Evolutionary conservation across 257 asterid species (phyloP).

Genomic region (Solanum peruvianum): DNA sequence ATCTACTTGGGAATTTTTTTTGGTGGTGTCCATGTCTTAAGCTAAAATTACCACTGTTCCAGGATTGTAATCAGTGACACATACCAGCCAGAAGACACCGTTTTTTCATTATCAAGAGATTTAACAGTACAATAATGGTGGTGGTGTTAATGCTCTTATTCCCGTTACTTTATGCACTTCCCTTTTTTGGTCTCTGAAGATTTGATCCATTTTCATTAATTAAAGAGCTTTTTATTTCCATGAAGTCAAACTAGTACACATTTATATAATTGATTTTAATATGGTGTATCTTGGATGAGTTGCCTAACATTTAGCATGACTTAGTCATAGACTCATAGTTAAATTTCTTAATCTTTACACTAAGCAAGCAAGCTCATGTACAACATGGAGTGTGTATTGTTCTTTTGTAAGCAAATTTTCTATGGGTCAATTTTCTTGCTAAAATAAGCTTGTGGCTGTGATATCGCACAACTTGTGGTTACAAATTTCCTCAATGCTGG

Average conservation of each 20-base stretch:
- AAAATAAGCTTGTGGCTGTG: neutral
- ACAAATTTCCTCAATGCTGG: neutral
- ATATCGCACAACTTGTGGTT: neutral
- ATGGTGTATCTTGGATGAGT: neutral
- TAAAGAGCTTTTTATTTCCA: neutral
- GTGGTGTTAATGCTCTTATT: neutral
- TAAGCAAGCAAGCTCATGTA: neutral
- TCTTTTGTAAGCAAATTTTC: neutral
- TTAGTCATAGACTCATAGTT: neutral
- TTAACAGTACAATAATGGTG: neutral
- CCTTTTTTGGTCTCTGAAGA: neutral
- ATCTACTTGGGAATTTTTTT: neutral
- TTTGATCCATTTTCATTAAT: neutral
- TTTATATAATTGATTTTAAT: neutral
- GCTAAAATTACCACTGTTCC: neutral
- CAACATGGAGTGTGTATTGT: neutral
- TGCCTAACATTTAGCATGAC: neutral
- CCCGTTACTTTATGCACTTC: neutral
- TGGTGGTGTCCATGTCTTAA: neutral
- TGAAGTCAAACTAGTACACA: neutral
- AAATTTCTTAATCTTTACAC: neutral
- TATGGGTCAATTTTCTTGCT: neutral
- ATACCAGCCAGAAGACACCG: neutral
- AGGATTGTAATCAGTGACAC: neutral
- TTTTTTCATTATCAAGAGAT: neutral